Evolutionary conservation across 1,139 yeast species (phyloP).

Genomic region (Saccharomyces hybrid): DNA sequence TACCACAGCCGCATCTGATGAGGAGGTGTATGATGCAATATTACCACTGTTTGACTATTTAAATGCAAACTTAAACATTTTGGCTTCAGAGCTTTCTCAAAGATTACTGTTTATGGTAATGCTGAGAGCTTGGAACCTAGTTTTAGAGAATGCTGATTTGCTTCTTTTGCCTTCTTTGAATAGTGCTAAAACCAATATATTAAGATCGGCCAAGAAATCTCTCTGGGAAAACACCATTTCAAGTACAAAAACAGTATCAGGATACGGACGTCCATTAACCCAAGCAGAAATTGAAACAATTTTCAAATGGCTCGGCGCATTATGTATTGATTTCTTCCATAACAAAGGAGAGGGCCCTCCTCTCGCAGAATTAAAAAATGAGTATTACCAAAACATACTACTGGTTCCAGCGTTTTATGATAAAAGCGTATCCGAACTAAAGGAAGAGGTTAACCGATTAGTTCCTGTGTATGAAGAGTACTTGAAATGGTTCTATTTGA

Average conservation of each 20-base stretch:
- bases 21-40: slow-evolving; percentile 58
- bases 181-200: slow-evolving; percentile 40
- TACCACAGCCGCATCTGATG: slow-evolving; percentile 39
- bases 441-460: slow-evolving; percentile 52
- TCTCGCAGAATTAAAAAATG: slow-evolving; percentile 53
- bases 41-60: slow-evolving; percentile 69
- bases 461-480: slow-evolving; percentile 46
- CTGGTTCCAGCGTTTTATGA: slow-evolving; percentile 64
- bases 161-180: slow-evolving; percentile 65
- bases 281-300: slow-evolving; percentile 59
- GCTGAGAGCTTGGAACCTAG: slow-evolving; percentile 69
- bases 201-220: slow-evolving; percentile 29
- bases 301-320: slow-evolving; percentile 60
- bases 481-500: slow-evolving; percentile 32
- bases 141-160: slow-evolving; percentile 56
- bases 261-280: slow-evolving; percentile 50
- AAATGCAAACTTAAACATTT: slow-evolving; percentile 57
- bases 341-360: slow-evolving; percentile 82
- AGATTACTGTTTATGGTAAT: slow-evolving; percentile 58
- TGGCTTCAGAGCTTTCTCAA: slow-evolving; percentile 56
- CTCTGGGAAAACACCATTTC: slow-evolving; percentile 33
- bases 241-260: slow-evolving; percentile 30
- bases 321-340: slow-evolving; percentile 67
- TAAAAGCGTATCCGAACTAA: slow-evolving; percentile 42
- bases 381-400: slow-evolving; percentile 55